Base-by-base conservation (phyloP, 306 rosid species). In the Quercus gilva region DNA sequence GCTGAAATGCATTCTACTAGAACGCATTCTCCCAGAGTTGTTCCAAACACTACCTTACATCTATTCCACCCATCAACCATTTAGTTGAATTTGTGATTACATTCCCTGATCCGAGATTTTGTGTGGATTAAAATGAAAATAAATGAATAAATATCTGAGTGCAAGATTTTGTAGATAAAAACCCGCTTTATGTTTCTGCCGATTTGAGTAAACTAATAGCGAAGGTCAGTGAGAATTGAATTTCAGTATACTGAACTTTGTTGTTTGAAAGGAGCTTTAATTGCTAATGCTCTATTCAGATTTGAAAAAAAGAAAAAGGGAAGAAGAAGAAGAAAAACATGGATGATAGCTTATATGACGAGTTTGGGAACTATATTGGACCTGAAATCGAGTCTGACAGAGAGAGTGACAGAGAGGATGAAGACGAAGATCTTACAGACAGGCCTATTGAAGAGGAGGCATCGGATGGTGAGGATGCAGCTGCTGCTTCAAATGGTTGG, bases 281-380 rank as follows among this genome's bases (percentile, higher is more conserved):
- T 68, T 68, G 72, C 1, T 68, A 7, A n/a, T 65, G 28, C 14
- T 19, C 18, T 35, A 35, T 68, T 5, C 52, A 35, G 53, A 35
- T 35, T 80, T 76, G 55, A 73, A 57, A 23, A 56, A 41, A 4
- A n/a, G n/a, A n/a, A 41, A 41, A 8, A 8, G 1, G 45, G 45
- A 41, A 41, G 45, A 41, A 41, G 2, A 41, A 41, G 2, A 41
- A 2, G 45, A 41, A 41, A 20, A 74, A n/a, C n/a, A 95, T 95
- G 99, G 98, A 95, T 71, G 98, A 95, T 53, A 95, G 96, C 86
- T 86, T 95, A 58, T 95, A 95, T 58, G 99, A 95, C 43, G 98
- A 95, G 88, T 95, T 95, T 45, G 99, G 99, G 2, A 95, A 95
- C 92, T 95, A 95, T 80, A 95, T 95, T 63, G 99, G 99, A 2